Conservation (phyloP, 306 rosid genomes). For the Sphenostylis stenocarpa region DNA sequence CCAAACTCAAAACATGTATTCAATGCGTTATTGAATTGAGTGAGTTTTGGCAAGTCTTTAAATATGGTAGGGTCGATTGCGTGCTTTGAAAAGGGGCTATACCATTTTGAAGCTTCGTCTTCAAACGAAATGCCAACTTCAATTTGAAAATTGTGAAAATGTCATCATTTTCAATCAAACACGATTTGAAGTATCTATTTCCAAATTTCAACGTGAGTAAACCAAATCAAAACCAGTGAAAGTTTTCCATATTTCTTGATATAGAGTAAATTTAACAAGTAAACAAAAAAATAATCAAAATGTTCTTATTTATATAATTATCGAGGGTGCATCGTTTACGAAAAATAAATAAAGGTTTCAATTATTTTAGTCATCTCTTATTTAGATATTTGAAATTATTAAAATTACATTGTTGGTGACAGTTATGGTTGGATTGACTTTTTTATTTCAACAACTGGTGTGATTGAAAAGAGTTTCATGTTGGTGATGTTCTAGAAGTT, state of each 20-base stretch:
- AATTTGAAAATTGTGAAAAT: neutral
- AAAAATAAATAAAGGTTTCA: too few relatives aligned
- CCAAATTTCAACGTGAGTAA: neutral
- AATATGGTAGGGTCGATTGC: neutral
- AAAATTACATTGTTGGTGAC: neutral
- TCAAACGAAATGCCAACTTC: neutral
- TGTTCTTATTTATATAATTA: neutral
- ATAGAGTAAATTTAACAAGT: too few relatives aligned
- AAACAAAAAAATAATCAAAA: too few relatives aligned
- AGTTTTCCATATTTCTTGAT: neutral
- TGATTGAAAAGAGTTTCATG: constrained; percentile 11
- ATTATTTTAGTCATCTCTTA: too few relatives aligned
- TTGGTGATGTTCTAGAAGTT: neutral
- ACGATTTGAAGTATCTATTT: neutral
- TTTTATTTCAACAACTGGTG: neutral
- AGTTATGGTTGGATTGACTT: neutral
- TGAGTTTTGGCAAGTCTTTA: neutral
- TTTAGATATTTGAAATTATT: too few relatives aligned
- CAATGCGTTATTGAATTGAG: neutral
- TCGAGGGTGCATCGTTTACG: too few relatives aligned
- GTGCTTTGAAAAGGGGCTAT: neutral
- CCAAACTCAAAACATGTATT: too few relatives aligned
- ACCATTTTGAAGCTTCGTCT: neutral
- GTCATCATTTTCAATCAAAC: neutral
- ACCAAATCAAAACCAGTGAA: neutral